Conservation (phyloP, 1,284 basidiomycete species). For the Polyporus tsugae region DNA sequence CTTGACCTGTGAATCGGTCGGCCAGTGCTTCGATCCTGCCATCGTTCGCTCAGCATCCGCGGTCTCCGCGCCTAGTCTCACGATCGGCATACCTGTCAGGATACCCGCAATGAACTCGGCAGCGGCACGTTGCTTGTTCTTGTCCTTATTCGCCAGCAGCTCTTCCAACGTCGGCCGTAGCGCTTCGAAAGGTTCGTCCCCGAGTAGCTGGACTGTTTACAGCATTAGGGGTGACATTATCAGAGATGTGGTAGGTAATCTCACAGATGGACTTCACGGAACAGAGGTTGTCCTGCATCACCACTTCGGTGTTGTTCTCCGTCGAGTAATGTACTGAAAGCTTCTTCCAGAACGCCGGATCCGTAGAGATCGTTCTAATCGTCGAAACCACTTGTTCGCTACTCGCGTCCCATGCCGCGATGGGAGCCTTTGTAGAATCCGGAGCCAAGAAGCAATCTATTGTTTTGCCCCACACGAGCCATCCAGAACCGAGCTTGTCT, state of each 20-base stretch:
- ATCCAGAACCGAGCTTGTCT: conserved; percentile 66
- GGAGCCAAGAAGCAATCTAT: conserved; percentile 59
- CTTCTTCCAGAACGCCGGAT: conserved; percentile 66
- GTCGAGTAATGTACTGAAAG: conserved; percentile 68
- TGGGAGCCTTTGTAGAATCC: conserved; percentile 53
- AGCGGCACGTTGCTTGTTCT: conserved; percentile 88
- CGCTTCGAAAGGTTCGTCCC: conserved; percentile 67
- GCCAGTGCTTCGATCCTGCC: conserved; percentile 88
- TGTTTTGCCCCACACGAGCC: conserved; percentile 63
- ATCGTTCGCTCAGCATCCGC: not conserved
- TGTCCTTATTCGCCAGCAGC: conserved; percentile 65
- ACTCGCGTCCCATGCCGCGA: conserved; percentile 62
- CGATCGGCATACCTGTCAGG: conserved; percentile 60
- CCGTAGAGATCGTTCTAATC: conserved; percentile 54
- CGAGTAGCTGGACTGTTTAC: conserved; percentile 68
- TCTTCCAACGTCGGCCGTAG: conserved; percentile 63
- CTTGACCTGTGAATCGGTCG: conserved; percentile 68
- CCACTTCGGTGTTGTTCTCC: conserved; percentile 67
- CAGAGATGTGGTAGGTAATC: conserved; percentile 29
- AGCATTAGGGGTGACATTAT: not conserved
- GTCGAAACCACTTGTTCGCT: conserved; percentile 55
- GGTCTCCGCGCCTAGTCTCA: not conserved
- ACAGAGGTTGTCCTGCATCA: conserved; percentile 75
- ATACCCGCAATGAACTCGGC: conserved; percentile 87
- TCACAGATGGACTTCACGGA: conserved; percentile 77